A percentile compares a stretch with the other conserved stretches of the same genome.
Conservation (phyloP, 495 filamentous ascomycete species). For the Penicillium paradoxum region DNA sequence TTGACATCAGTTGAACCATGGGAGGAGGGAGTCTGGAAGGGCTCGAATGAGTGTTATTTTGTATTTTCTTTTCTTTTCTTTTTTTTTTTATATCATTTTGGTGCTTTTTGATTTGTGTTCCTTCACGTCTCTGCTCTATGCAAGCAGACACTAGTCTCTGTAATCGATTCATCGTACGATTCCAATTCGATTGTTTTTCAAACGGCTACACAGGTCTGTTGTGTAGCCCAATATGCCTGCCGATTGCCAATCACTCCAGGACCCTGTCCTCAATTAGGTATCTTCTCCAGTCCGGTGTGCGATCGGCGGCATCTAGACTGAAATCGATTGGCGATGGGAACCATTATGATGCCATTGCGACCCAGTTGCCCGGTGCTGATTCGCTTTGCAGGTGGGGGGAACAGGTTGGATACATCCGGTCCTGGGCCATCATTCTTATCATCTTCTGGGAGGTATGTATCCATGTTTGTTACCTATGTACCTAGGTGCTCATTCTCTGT, state of each 20-base stretch:
- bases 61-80: not conserved
- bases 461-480: not conserved
- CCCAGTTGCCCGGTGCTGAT: not conserved
- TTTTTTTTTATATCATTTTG: not conserved
- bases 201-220: slow-evolving; percentile 13
- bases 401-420: not conserved
- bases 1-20: slow-evolving; percentile 11
- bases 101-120: too few relatives aligned
- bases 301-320: slow-evolving; percentile 25
- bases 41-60: not conserved
- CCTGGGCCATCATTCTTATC: not conserved
- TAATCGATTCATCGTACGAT: too few relatives aligned
- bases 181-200: not conserved
- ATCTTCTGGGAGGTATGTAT: not conserved
- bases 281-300: slow-evolving; percentile 1
- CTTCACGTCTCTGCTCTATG: too few relatives aligned
- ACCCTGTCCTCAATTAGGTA: not conserved
- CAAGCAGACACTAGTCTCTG: too few relatives aligned
- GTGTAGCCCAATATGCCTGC: slow-evolving; percentile 5
- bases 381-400: not conserved
- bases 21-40: not conserved
- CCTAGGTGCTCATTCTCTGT: not conserved
- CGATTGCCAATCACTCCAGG: not conserved
- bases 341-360: slow-evolving; percentile 19
- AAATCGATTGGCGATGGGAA: slow-evolving; percentile 5